Percentiles rank a stretch among this genome's conserved stretches.
Evolutionary conservation across 2,329 filamentous ascomycete genomes (phyloP).

Genomic region (Coniella vitis): DNA sequence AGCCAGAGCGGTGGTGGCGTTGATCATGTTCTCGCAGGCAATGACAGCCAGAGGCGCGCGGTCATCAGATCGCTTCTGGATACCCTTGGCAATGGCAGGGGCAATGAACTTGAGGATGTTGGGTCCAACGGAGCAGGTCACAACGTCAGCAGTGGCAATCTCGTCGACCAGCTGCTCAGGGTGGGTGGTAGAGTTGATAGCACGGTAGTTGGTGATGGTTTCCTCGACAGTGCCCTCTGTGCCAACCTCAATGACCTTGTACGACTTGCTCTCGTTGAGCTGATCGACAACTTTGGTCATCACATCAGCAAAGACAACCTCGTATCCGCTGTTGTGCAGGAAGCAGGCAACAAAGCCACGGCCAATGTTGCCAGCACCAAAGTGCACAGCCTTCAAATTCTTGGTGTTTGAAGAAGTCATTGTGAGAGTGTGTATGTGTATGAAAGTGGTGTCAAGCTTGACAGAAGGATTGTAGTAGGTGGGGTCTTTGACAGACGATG

Average conservation of each 20-base stretch:
- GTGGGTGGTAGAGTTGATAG: conserved; percentile 88
- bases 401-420: conserved; percentile 36
- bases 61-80: conserved; percentile 64
- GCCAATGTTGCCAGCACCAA: conserved; percentile 81
- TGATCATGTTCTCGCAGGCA: conserved; percentile 96
- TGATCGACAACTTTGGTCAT: conserved; percentile 74
- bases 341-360: conserved; percentile 86
- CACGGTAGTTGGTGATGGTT: conserved; percentile 89
- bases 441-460: neutral
- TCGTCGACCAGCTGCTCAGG: conserved; percentile 75
- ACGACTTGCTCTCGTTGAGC: conserved; percentile 68
- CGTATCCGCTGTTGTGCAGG: conserved; percentile 88
- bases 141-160: conserved; percentile 79
- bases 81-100: conserved; percentile 88
- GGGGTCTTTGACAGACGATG: too few relatives aligned
- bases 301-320: conserved; percentile 95
- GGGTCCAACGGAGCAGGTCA: conserved; percentile 95
- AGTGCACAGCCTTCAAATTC: conserved; percentile 66
- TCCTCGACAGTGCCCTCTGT: conserved; percentile 73
- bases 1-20: conserved; percentile 82
- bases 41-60: conserved; percentile 76
- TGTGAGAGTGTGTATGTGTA: conserved; percentile 20
- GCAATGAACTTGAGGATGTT: conserved; percentile 96
- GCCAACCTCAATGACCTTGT: conserved; percentile 90
- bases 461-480: neutral